phyloP scores from a whole-genome alignment of 148 eudicot genomes.

The Vaccinium vitisidaea region DNA sequence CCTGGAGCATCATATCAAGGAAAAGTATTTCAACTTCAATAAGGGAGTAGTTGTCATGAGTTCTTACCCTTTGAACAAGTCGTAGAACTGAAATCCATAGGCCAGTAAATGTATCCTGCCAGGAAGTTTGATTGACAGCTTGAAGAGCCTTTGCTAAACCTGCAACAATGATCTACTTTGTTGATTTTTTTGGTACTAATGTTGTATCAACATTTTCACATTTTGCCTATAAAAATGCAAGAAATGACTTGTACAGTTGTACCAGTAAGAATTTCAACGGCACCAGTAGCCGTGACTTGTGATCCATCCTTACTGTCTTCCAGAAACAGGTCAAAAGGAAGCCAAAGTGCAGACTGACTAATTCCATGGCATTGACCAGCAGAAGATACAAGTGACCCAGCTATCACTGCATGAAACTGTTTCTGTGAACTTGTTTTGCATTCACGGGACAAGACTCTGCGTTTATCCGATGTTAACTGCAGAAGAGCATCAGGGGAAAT shows the following conservation, averaged over 20 bases:
- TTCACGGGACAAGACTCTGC: slow-evolving; percentile 49
- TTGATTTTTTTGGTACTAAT: not conserved
- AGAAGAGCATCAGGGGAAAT: slow-evolving; percentile 61
- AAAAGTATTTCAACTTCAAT: not conserved
- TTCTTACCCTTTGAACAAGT: slow-evolving; percentile 87
- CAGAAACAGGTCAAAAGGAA: slow-evolving; percentile 80
- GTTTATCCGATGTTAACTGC: slow-evolving; percentile 58
- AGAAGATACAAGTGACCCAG: slow-evolving; percentile 66
- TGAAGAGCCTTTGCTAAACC: slow-evolving; percentile 76
- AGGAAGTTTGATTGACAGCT: slow-evolving; percentile 70
- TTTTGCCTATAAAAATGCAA: not conserved
- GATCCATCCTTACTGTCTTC: slow-evolving; percentile 93
- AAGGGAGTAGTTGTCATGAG: not conserved
- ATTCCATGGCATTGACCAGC: slow-evolving; percentile 57
- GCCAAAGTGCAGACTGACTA: slow-evolving; percentile 72
- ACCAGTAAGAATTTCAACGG: slow-evolving; percentile 87
- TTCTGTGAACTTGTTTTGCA: slow-evolving; percentile 57
- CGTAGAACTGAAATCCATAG: slow-evolving; percentile 86
- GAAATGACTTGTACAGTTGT: slow-evolving; percentile 35
- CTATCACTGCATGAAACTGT: slow-evolving; percentile 70
- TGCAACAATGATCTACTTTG: slow-evolving; percentile 25
- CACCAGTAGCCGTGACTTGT: slow-evolving; percentile 63
- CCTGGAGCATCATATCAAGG: not conserved
- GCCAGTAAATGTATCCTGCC: slow-evolving; percentile 88
- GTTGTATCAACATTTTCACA: not conserved